A percentile compares a stretch with the other conserved stretches of the same genome.
Conservation (phyloP, 2,329 filamentous ascomycete genomes). For the Graphilbum ipis-grandicollis region DNA sequence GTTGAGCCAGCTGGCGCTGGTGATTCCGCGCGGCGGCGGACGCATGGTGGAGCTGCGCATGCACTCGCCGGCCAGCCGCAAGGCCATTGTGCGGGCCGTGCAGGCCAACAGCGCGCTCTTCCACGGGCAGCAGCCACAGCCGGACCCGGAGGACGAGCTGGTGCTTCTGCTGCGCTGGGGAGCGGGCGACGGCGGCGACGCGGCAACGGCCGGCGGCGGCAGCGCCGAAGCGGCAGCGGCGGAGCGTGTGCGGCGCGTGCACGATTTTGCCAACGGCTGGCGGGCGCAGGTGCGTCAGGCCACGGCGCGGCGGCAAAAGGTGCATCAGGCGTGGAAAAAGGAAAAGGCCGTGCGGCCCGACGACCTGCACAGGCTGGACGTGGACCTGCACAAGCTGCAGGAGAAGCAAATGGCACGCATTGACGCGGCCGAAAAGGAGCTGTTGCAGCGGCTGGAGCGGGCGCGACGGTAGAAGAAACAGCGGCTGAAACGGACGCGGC, state of each 20-base stretch:
- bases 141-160: constrained; percentile 38
- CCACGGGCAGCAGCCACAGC: constrained; percentile 21
- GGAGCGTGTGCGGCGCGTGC: constrained; percentile 24
- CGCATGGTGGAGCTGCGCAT: constrained; percentile 11
- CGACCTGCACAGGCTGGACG: constrained; percentile 20
- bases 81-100: constrained; percentile 10
- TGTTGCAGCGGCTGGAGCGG: constrained; percentile 21
- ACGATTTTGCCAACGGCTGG: constrained; percentile 32
- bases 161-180: constrained; percentile 38
- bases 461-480: constrained; percentile 6
- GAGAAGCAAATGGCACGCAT: constrained; percentile 35
- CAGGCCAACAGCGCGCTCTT: constrained; percentile 9
- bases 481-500: neutral
- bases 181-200: constrained; percentile 24
- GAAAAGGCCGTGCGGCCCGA: constrained; percentile 26
- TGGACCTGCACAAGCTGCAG: constrained; percentile 31
- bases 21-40: constrained; percentile 10
- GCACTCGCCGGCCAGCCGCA: constrained; percentile 8
- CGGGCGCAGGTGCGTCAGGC: constrained; percentile 25
- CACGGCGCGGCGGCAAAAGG: constrained; percentile 23
- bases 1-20: constrained; percentile 9
- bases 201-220: neutral
- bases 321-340: constrained; percentile 32
- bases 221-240: constrained; percentile 1
- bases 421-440: constrained; percentile 30